A percentile compares a stretch with the other conserved stretches of the same genome.
Evolutionary conservation across 768 basidiomycete species (phyloP).

Genomic region (Xerocomellus amylosporus): DNA sequence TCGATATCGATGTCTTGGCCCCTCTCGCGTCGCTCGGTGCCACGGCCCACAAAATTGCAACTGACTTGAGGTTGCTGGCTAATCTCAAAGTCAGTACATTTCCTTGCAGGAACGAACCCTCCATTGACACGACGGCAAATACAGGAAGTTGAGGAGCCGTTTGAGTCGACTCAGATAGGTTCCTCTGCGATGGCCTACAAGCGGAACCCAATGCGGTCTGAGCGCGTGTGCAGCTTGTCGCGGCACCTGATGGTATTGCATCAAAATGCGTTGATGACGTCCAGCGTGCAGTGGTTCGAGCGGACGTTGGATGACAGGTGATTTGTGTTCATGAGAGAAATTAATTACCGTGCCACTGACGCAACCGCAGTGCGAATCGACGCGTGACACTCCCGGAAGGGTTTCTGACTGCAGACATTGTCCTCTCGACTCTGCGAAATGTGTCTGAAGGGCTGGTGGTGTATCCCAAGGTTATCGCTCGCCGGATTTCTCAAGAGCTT

Average conservation of each 20-base stretch:
- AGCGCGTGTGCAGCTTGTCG: constrained; percentile 95
- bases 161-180: constrained; percentile 98
- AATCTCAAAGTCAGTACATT: constrained; percentile 70
- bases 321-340: constrained; percentile 5
- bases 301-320: constrained; percentile 95
- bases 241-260: constrained; percentile 94
- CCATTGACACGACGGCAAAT: not conserved
- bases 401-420: constrained; percentile 95
- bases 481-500: constrained; percentile 89
- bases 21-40: constrained; percentile 89
- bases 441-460: constrained; percentile 99
- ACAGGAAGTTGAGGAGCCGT: constrained; percentile 96
- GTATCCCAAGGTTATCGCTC: constrained; percentile 92
- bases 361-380: constrained; percentile 76
- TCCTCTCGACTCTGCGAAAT: constrained; percentile 93
- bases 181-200: constrained; percentile 99
- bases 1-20: constrained; percentile 89
- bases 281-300: constrained; percentile 97
- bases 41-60: constrained; percentile 97
- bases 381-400: constrained; percentile 96
- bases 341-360: constrained; percentile 4
- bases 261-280: constrained; percentile 94
- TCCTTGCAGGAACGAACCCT: not conserved
- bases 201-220: constrained; percentile 98
- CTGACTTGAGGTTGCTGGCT: constrained; percentile 90